These are phyloP conservation scores for Phytophthora hibernalis DNA, from an alignment of 352 stramenopile species.

Conservation along the genomic window DNA sequence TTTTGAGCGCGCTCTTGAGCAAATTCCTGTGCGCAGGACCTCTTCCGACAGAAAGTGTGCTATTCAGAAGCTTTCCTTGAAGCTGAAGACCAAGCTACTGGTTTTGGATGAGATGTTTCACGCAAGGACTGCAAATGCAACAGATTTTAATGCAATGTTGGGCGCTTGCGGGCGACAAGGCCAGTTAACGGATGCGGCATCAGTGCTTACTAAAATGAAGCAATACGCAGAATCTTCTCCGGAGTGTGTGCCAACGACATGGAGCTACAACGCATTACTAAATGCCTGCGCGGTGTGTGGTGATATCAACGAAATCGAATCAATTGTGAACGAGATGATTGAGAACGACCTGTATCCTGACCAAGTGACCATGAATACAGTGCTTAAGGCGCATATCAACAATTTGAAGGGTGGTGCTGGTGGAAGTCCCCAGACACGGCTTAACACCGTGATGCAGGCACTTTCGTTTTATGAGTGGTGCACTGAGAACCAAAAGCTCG, in stretches of 20 bases:
- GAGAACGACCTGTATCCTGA: constrained; percentile 36
- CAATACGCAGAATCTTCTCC: constrained; percentile 14
- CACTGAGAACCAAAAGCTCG: constrained; percentile 33
- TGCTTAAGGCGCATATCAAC: constrained; percentile 49
- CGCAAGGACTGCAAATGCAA: constrained; percentile 13
- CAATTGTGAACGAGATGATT: constrained; percentile 49
- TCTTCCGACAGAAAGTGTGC: neutral
- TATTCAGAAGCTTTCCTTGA: constrained; percentile 35
- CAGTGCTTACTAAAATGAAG: constrained; percentile 50
- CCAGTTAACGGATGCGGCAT: constrained; percentile 35
- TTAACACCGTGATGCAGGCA: constrained; percentile 36
- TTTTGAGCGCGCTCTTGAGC: constrained; percentile 29
- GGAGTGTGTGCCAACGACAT: constrained; percentile 31
- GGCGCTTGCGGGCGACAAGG: constrained; percentile 45
- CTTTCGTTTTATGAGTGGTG: constrained; percentile 48
- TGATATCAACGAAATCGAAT: constrained; percentile 39
- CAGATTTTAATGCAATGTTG: constrained; percentile 52
- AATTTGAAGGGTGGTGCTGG: constrained; percentile 20
- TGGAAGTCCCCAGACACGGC: constrained; percentile 15
- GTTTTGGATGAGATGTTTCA: constrained; percentile 51
- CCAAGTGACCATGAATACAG: constrained; percentile 59
- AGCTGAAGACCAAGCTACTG: constrained; percentile 35
- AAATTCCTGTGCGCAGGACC: constrained; percentile 4
- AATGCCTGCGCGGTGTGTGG: constrained; percentile 50
- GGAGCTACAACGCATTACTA: constrained; percentile 57